A percentile compares a stretch with the other conserved stretches of the same genome.
Conservation (phyloP, 768 basidiomycete species). For the Naganishia friedmannii region DNA sequence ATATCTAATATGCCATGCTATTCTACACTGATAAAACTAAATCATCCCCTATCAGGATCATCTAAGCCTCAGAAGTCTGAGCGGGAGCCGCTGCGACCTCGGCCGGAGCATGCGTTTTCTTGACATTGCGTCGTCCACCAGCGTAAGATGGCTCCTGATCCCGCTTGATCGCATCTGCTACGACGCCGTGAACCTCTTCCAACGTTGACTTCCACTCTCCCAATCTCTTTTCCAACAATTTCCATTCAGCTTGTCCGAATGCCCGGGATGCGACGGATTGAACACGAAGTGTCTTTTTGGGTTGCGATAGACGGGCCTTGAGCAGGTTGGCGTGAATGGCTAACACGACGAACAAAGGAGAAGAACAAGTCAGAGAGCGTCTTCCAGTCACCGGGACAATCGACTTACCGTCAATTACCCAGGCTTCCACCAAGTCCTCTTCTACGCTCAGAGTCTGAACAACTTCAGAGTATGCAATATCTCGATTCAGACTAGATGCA, state of each 20-base stretch:
- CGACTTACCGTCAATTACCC: slow-evolving; percentile 49
- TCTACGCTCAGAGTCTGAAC: slow-evolving; percentile 40
- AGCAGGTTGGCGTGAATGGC: slow-evolving; percentile 47
- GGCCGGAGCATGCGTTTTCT: neutral
- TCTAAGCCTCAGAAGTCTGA: slow-evolving; percentile 16
- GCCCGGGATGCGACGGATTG: slow-evolving; percentile 40
- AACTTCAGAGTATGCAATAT: slow-evolving; percentile 41
- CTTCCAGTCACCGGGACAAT: neutral
- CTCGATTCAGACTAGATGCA: slow-evolving; percentile 34
- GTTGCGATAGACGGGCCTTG: slow-evolving; percentile 48
- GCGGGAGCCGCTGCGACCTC: neutral
- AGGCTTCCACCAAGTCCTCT: slow-evolving; percentile 46
- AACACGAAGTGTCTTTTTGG: slow-evolving; percentile 43
- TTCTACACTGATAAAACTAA: slow-evolving; percentile 3
- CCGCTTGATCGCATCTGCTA: slow-evolving; percentile 41
- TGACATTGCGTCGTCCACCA: slow-evolving; percentile 9
- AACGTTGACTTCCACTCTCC: slow-evolving; percentile 48
- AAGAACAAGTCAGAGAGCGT: neutral
- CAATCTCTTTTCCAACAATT: slow-evolving; percentile 44
- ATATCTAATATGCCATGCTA: slow-evolving; percentile 12
- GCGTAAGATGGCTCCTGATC: slow-evolving; percentile 16
- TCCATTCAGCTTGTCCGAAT: slow-evolving; percentile 47
- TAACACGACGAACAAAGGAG: neutral
- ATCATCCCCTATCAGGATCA: neutral
- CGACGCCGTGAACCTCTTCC: slow-evolving; percentile 40